Base-by-base conservation (phyloP, 371 early-diverging fungal species). In the Thermomucor indicae-seudaticae region DNA sequence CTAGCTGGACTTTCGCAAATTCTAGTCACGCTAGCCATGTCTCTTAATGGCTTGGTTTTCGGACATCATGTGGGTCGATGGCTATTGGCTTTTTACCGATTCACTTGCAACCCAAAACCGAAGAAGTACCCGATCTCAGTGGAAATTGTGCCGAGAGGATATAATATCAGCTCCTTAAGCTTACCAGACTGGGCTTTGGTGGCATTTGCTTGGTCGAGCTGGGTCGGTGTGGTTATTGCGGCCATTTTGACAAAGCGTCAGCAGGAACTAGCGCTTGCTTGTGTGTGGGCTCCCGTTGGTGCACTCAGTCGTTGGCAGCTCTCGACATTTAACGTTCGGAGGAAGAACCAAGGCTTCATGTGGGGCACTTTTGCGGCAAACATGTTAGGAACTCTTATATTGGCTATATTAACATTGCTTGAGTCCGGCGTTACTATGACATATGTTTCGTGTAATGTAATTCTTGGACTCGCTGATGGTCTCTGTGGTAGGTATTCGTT, bases 331-430 rank as follows among this genome's bases (percentile, higher is more conserved):
- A 88, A 88, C 44, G 44, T 60, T 11, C 38, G 14, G 19, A 46
- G 60, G 0, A n/a, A 7, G 37, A 30, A 42, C 10, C 27, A 17
- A 11, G 12, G 25, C 3, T 51, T 51, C 28, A 29, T 43, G 43
- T 34, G 48, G 11, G 91, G 91, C 6, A 90, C 91, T 0, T 82
- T 83, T 57, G 43, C 65, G 12, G 89, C 80, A 14, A 90, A 90
- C 47, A 53, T 84, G 1, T 41, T 70, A 6, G 91, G 87, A 0
- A 79, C 86, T 0, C 16, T 60, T 2, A 53, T 84, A 0, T 51
- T 89, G 10, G 84, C 86, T 1, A 54, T 67, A 6, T 31, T 84
- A 0, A 55, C 78, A n/a, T 49, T 83, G 8, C 25, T 80, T 20
- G 65, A 75, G 48, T 53, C 73, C 31, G 43, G 66, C 24, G 39